These are phyloP conservation scores for Amaranthus cruentus DNA, from an alignment of 148 eudicot genomes.

Conservation along the genomic window DNA sequence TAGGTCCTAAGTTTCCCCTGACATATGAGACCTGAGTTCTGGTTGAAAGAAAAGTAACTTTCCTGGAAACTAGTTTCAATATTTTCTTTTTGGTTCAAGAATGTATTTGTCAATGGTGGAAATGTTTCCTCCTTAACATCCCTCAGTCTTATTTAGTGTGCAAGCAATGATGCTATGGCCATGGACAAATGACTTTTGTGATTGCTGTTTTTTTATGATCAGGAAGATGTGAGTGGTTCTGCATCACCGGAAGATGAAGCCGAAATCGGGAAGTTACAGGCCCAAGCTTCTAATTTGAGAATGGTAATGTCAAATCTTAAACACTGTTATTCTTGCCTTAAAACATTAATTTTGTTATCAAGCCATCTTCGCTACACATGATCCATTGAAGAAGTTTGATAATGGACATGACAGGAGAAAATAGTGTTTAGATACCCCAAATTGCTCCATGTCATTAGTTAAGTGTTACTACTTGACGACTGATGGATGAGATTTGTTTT, in stretches of 20 bases:
- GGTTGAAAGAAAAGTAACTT: background rate
- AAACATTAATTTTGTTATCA: background rate
- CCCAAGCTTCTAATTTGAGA: constrained; percentile 46
- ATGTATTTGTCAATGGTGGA: too few relatives aligned
- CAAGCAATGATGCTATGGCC: background rate
- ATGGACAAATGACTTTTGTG: background rate
- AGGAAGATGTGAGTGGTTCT: constrained; percentile 36
- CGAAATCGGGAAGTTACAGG: constrained; percentile 63
- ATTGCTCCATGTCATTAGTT: too few relatives aligned
- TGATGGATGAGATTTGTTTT: background rate
- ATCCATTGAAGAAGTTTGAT: background rate
- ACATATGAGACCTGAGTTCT: background rate
- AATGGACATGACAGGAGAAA: background rate
- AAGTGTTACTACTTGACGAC: background rate
- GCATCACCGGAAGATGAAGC: constrained; percentile 43
- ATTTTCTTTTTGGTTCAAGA: background rate
- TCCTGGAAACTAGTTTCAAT: background rate
- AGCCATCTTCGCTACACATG: background rate
- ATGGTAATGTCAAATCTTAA: constrained; percentile 38
- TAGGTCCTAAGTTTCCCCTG: background rate
- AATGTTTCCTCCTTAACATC: background rate
- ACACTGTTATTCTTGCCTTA: background rate
- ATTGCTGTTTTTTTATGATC: constrained; percentile 7
- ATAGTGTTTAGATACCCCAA: background rate
- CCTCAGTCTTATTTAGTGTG: background rate